Percentiles rank a stretch among this genome's conserved stretches.
These are phyloP conservation scores for Dothistroma pini DNA, from an alignment of 2,329 filamentous ascomycete species.

Conservation along the genomic window DNA sequence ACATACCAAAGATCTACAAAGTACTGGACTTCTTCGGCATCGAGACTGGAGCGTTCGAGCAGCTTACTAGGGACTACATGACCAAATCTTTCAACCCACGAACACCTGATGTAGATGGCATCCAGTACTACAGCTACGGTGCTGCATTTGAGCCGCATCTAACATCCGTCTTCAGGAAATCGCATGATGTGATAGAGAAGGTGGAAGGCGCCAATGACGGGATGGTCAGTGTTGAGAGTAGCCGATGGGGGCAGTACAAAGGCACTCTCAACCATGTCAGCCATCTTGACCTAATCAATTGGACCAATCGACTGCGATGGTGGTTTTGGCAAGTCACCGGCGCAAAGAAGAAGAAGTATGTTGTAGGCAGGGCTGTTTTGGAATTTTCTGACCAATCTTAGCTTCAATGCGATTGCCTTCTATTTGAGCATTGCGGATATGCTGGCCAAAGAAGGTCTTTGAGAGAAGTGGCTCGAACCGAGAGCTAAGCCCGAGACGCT, in stretches of 20 bases:
- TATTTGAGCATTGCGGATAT: slow-evolving; percentile 59
- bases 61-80: slow-evolving; percentile 59
- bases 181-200: slow-evolving; percentile 52
- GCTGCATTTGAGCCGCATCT: slow-evolving; percentile 54
- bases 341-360: slow-evolving; percentile 49
- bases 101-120: slow-evolving; percentile 53
- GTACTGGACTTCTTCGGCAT: slow-evolving; percentile 53
- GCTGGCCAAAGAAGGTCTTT: slow-evolving; percentile 40
- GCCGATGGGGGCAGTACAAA: slow-evolving; percentile 60
- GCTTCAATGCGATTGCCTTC: slow-evolving; percentile 63
- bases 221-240: slow-evolving; percentile 60
- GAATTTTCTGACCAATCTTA: slow-evolving; percentile 29
- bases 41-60: slow-evolving; percentile 59
- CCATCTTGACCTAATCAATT: slow-evolving; percentile 64
- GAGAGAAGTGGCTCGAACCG: slow-evolving; percentile 10
- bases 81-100: slow-evolving; percentile 55
- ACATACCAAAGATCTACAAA: slow-evolving; percentile 54
- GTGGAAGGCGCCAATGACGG: slow-evolving; percentile 61
- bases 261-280: slow-evolving; percentile 61
- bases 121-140: slow-evolving; percentile 62
- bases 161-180: slow-evolving; percentile 56
- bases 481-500: not conserved
- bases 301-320: slow-evolving; percentile 61
- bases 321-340: slow-evolving; percentile 55
- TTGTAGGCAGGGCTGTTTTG: slow-evolving; percentile 9